These are phyloP conservation scores for Tulasnella sp. DNA, from an alignment of 768 basidiomycete species.

Conservation along the genomic window DNA sequence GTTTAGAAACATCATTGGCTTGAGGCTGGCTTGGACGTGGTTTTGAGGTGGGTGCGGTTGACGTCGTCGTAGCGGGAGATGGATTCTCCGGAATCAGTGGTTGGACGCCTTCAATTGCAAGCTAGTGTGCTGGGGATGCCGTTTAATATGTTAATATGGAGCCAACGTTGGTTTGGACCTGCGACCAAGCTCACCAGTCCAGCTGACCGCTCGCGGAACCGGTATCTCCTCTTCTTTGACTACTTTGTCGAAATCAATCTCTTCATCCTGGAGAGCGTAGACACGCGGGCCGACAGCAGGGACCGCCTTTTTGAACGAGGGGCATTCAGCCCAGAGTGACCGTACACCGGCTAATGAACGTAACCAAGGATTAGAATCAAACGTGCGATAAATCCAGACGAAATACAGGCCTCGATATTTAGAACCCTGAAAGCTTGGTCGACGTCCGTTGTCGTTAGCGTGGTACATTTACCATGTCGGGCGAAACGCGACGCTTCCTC, in stretches of 20 bases:
- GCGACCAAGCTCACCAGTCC: slow-evolving; percentile 40
- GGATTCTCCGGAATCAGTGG: slow-evolving; percentile 95
- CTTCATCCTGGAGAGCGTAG: slow-evolving; percentile 93
- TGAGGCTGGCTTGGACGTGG: slow-evolving; percentile 21
- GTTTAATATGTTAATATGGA: background rate
- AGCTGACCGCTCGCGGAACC: slow-evolving; percentile 70
- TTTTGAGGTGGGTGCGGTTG: background rate
- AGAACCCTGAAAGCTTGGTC: slow-evolving; percentile 89
- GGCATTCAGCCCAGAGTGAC: slow-evolving; percentile 60
- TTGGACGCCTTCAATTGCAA: slow-evolving; percentile 96
- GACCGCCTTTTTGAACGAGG: slow-evolving; percentile 47
- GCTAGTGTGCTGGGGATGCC: slow-evolving; percentile 69
- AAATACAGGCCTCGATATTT: slow-evolving; percentile 61
- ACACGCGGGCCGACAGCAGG: slow-evolving; percentile 49
- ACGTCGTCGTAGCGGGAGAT: slow-evolving; percentile 33
- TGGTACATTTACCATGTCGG: slow-evolving; percentile 87
- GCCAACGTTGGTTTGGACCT: background rate
- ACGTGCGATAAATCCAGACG: background rate
- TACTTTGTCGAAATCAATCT: slow-evolving; percentile 91
- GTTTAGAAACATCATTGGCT: background rate
- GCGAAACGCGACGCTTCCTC: slow-evolving; percentile 98
- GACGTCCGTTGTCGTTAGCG: slow-evolving; percentile 81
- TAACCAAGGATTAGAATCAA: background rate
- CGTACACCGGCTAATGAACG: slow-evolving; percentile 60
- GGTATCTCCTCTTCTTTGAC: slow-evolving; percentile 78